These are phyloP conservation scores for Globisporangium camurandrum DNA, from an alignment of 352 stramenopile species.

Conservation along the genomic window DNA sequence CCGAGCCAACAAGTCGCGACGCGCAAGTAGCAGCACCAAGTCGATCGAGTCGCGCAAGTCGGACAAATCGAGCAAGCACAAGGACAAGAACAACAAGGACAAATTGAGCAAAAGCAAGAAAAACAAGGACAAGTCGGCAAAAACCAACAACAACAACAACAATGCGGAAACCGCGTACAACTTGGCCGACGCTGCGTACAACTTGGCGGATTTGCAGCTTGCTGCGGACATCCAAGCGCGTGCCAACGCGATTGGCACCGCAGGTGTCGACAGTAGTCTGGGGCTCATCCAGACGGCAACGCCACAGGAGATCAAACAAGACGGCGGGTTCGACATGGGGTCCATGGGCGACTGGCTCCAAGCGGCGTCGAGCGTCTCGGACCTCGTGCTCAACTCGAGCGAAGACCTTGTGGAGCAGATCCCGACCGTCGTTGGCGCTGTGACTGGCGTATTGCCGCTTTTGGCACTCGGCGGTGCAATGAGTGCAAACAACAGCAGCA, in stretches of 20 bases:
- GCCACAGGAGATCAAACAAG: conserved; percentile 5
- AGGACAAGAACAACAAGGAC: no score
- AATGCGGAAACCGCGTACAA: no score
- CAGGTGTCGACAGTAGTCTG: neutral
- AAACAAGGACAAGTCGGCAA: conserved; percentile 4
- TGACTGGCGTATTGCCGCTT: no score
- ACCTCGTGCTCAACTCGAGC: conserved; percentile 1
- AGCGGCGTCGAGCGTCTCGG: conserved; percentile 10
- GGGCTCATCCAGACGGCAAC: neutral
- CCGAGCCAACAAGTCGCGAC: no score
- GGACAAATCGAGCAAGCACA: no score
- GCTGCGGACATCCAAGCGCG: conserved; percentile 7
- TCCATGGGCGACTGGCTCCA: conserved; percentile 11
- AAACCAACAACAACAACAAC: no score
- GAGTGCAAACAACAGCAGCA: no score
- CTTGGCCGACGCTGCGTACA: neutral
- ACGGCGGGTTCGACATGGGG: conserved; percentile 1
- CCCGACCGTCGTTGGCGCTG: no score
- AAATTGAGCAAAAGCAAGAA: no score
- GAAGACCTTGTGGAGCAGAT: neutral
- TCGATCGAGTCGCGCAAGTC: conserved; percentile 8
- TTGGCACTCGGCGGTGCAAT: no score
- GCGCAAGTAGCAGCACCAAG: no score
- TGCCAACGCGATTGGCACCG: conserved; percentile 2
- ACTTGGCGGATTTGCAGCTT: conserved; percentile 5